phyloP scores from a whole-genome alignment of 1,139 yeast species.

The Candida tropicalis region DNA sequence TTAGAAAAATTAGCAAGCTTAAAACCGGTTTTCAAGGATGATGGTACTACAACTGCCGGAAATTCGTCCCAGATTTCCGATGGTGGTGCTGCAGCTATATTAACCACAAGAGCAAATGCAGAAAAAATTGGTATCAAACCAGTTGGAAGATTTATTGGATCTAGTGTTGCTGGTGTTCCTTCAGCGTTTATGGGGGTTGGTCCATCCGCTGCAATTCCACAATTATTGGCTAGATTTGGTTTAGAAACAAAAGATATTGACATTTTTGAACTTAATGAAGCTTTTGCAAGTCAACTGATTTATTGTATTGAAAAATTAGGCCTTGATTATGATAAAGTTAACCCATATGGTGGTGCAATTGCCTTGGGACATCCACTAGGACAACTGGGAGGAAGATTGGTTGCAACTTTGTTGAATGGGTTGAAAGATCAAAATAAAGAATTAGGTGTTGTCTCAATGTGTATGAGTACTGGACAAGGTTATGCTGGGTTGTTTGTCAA shows the following conservation, averaged over 20 bases:
- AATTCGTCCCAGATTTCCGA: conserved; percentile 46
- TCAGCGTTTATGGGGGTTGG: conserved; percentile 43
- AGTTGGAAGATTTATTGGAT: conserved; percentile 42
- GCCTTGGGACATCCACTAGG: conserved; percentile 48
- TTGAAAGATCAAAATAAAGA: conserved; percentile 30
- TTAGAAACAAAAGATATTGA: conserved; percentile 33
- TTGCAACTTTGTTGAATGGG: conserved; percentile 37
- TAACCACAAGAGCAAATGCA: conserved; percentile 39
- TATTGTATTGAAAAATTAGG: conserved; percentile 35
- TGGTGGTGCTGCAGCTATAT: conserved; percentile 44
- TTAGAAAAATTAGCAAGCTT: conserved; percentile 31
- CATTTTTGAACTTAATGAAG: conserved; percentile 43
- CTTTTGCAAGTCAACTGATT: conserved; percentile 44
- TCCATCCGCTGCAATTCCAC: conserved; percentile 42
- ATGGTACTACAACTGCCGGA: conserved; percentile 45
- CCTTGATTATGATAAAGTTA: conserved; percentile 33
- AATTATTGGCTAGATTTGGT: conserved; percentile 27
- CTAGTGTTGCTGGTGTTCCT: conserved; percentile 40
- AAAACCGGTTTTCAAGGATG: conserved; percentile 36
- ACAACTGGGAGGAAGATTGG: conserved; percentile 41
- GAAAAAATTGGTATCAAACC: conserved; percentile 36
- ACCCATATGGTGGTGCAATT: conserved; percentile 47
- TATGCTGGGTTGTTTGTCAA: conserved; percentile 40
- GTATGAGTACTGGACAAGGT: conserved; percentile 48
- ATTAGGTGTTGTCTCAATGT: conserved; percentile 43